Base-by-base conservation (phyloP, 164 flowering plant species). In the Umbellularia californica region DNA sequence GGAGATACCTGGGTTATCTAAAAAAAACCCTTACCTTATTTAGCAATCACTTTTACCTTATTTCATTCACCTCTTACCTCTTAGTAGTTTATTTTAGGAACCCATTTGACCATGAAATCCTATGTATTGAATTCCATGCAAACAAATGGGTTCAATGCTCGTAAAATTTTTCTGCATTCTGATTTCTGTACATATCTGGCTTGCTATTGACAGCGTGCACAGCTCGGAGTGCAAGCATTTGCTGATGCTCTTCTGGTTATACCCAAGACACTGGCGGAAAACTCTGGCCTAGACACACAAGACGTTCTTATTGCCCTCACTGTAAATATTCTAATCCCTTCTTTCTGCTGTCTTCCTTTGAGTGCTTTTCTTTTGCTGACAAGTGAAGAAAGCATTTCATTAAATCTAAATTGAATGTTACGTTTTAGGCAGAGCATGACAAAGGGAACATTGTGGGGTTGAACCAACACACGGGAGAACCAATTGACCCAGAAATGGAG, bases 191-290 rank as follows among this genome's bases (percentile, higher is more conserved):
- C 6, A 50, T 66, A 65, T 23, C 69, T 68, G 30, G 51, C 27
- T 13, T n/a, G 50, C 71, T 65, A 50, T 74, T 50, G 80, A 72
- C 89, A 96, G 99, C 95, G 99, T 72, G 97, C 98, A 68, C 97
- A 92, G 83, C 95, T 96, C 71, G 99, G 99, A 52, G 89, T 96
- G 73, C 91, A 94, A 86, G 99, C 98, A 62, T 96, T 96, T 86
- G 99, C 98, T 62, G 86, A 96, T 88, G 99, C 99, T 12, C 98
- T 96, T 79, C 93, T 96, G 69, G 93, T 96, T 79, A 83, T 96
- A 28, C 99, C 99, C 62, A 96, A 94, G 84, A 94, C 97, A 20
- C 91, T 96, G 63, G 97, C 99, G 64, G 99, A 96, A 72, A 96
- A 96, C 77, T 89, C 98, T 69, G 99, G 99, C 69, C 97, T 96